Conservation (phyloP, 306 rosid genomes). For the Hylodesmum podocarpum region DNA sequence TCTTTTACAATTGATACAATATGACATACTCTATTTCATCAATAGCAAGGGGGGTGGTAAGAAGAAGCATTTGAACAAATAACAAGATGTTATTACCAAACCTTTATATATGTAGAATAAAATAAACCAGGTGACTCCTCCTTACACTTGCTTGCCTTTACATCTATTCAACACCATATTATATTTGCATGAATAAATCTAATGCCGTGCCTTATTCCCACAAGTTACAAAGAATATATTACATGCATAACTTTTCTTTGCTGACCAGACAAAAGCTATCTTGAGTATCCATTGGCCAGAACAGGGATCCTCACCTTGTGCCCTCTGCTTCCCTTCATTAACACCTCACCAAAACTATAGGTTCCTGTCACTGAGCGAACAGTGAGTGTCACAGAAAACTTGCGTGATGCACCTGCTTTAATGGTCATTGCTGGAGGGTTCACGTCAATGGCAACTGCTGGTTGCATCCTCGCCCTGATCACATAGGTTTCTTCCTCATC, state of each 20-base stretch:
- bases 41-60: background rate
- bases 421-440: constrained; percentile 87
- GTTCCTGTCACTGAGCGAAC: constrained; percentile 77
- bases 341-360: constrained; percentile 87
- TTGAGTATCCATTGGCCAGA: constrained; percentile 79
- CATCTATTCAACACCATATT: constrained; percentile 55
- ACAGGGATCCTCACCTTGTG: constrained; percentile 97
- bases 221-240: constrained; percentile 94
- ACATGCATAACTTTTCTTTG: constrained; percentile 49
- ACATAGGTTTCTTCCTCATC: constrained; percentile 82
- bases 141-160: constrained; percentile 60
- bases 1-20: background rate
- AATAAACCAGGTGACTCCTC: constrained; percentile 50
- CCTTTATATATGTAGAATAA: constrained; percentile 57
- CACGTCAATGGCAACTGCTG: constrained; percentile 77
- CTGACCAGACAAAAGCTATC: constrained; percentile 50
- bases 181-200: constrained; percentile 53
- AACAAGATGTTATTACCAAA: constrained; percentile 53
- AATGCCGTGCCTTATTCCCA: constrained; percentile 67
- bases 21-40: constrained; percentile 2
- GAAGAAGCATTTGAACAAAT: constrained; percentile 27
- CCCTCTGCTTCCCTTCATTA: constrained; percentile 89
- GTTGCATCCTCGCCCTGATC: constrained; percentile 80
- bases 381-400: constrained; percentile 72
- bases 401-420: constrained; percentile 69